These are phyloP conservation scores for Mycena chlorophos DNA, from an alignment of 768 basidiomycete species.

Conservation along the genomic window DNA sequence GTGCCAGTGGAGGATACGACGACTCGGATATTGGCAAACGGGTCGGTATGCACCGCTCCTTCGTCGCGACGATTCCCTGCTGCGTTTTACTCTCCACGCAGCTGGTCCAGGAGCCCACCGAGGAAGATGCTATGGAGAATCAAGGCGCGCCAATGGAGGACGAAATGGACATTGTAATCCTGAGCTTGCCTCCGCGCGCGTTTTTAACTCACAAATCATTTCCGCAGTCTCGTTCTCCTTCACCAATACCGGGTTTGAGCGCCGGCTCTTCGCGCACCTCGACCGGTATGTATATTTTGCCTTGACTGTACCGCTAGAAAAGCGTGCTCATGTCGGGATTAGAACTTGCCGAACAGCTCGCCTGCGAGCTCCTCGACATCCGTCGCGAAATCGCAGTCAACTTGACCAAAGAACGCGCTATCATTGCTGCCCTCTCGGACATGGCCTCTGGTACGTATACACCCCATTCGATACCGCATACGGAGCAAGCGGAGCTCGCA, in stretches of 20 bases:
- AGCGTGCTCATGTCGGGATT: not conserved
- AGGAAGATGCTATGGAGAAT: no score
- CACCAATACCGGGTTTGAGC: not conserved
- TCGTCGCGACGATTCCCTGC: no score
- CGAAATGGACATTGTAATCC: not conserved
- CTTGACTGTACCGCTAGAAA: not conserved
- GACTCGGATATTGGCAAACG: no score
- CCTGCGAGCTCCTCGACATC: constrained; percentile 28
- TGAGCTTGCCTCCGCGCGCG: not conserved
- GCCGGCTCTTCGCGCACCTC: not conserved
- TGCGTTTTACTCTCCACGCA: no score
- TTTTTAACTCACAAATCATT: not conserved
- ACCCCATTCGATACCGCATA: constrained; percentile 13
- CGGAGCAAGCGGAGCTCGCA: constrained; percentile 5
- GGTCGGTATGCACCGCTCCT: not conserved
- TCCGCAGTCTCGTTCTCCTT: not conserved
- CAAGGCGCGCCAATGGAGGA: not conserved
- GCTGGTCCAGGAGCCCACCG: no score
- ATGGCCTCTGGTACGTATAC: constrained; percentile 24
- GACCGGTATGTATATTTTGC: not conserved
- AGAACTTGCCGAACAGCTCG: constrained; percentile 21
- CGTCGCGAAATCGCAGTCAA: constrained; percentile 28
- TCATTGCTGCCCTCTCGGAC: constrained; percentile 28
- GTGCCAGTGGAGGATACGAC: no score
- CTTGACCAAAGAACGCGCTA: constrained; percentile 26